A percentile compares a stretch with the other conserved stretches of the same genome.
phyloP scores from a whole-genome alignment of 306 rosid genomes.

The Cyclanthera cordifolia region DNA sequence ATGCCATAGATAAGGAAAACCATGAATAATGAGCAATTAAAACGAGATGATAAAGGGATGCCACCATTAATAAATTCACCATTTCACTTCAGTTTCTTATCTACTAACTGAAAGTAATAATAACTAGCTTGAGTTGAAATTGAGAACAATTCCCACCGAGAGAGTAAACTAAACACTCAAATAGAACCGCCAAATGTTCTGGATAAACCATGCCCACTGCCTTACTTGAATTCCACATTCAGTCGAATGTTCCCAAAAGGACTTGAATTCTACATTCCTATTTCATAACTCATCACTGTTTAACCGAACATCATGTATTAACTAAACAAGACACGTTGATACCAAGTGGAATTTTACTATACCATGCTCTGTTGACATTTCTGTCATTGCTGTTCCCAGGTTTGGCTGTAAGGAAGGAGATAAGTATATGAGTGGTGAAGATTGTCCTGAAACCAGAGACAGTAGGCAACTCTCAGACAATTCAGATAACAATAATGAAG shows the following conservation, averaged over 20 bases:
- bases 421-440: constrained; percentile 25
- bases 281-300: not conserved
- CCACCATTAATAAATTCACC: not conserved
- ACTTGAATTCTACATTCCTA: not conserved
- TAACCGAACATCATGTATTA: not conserved
- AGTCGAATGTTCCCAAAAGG: too few relatives aligned
- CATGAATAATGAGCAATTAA: not conserved
- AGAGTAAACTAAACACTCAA: not conserved
- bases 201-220: not conserved
- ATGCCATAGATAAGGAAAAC: not conserved
- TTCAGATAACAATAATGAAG: not conserved
- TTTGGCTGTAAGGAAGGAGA: constrained; percentile 31
- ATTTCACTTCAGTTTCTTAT: not conserved
- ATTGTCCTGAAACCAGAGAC: constrained; percentile 27
- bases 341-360: constrained; percentile 2
- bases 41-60: not conserved
- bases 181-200: not conserved
- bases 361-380: constrained; percentile 33
- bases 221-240: not conserved
- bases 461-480: not conserved
- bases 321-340: not conserved
- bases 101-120: not conserved
- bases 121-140: too few relatives aligned
- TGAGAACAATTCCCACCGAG: not conserved
- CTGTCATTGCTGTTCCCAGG: constrained; percentile 23